These are phyloP conservation scores for Beauveria asiatica DNA, from an alignment of 2,329 filamentous ascomycete species.

Conservation along the genomic window DNA sequence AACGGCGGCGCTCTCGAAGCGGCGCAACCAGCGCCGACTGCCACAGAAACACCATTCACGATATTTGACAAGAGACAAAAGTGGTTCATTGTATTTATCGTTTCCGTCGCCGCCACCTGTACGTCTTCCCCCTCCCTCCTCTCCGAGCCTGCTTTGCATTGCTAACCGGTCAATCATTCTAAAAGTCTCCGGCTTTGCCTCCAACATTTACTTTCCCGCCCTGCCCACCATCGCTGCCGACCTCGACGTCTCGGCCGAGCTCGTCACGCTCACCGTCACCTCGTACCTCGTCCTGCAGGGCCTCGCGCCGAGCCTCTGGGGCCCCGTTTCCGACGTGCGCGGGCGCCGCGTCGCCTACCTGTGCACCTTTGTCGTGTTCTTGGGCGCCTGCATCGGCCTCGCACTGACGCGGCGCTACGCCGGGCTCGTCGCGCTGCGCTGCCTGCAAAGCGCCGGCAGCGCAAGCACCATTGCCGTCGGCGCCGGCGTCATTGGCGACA, in stretches of 20 bases:
- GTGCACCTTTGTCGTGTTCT: conserved; percentile 36
- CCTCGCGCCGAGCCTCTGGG: conserved; percentile 42
- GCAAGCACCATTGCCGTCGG: conserved; percentile 47
- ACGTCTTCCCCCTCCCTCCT: conserved; percentile 17
- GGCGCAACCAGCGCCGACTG: not conserved
- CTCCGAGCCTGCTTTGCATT: not conserved
- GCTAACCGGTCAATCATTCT: not conserved
- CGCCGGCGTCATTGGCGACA: conserved; percentile 47
- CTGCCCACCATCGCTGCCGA: conserved; percentile 35
- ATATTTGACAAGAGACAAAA: conserved; percentile 44
- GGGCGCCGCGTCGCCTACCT: conserved; percentile 42
- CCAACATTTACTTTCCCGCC: conserved; percentile 42
- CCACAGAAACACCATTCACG: conserved; percentile 30
- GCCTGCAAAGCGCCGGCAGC: conserved; percentile 44
- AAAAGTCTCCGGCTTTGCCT: conserved; percentile 31
- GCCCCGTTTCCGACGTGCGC: conserved; percentile 36
- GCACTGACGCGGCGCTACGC: conserved; percentile 35
- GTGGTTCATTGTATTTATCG: conserved; percentile 35
- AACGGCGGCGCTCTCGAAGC: not conserved
- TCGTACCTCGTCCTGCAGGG: conserved; percentile 46
- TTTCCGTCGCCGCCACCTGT: conserved; percentile 44
- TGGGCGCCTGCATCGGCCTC: conserved; percentile 38
- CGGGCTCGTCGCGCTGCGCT: conserved; percentile 40
- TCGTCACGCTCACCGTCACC: conserved; percentile 37
- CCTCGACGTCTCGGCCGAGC: conserved; percentile 28